Base-by-base conservation (phyloP, 2,329 filamentous ascomycete species). In the Diatrype stigma region DNA sequence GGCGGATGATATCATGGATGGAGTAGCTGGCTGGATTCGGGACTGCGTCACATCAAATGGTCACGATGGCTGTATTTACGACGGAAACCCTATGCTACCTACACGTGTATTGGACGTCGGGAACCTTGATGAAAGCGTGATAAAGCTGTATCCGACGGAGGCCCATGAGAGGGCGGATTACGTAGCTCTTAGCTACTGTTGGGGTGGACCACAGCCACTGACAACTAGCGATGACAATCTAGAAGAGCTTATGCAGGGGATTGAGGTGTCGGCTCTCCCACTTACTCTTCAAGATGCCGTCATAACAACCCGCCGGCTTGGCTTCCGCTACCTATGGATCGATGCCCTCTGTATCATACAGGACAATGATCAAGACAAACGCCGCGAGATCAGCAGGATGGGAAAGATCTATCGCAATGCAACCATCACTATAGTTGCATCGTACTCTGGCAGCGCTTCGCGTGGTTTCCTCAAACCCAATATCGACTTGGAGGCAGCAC, bases 331-430 rank as follows among this genome's bases (percentile, higher is more conserved):
- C 42, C 32, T 53, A 11, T 53, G 51, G 48, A 40, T 53, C 6
- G 51, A 53, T 26, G 30, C 32, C 12, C 21, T 51, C n/a, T 53
- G 51, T 42, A 51, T 53, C 14, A 42, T 53, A 16, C 51, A 53
- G 35, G 48, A 53, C 34, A 32, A 53, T 21, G 3, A 26, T 12
- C 22, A 16, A 16, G 28, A 48, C 46, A 48, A 48, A 30, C 14
- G n/a, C 32, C 45, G 16, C n/a, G 28, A 48, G 28, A 48, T 48
- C 23, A 16, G 32, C 16, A 14, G 21, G 32, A 48, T 48, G 46
- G 32, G 34, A 37, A 37, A 48, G 11, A 48, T 48, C 5, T 48
- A 48, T 28, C 23, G 37, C 30, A 42, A 48, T 42, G 46, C 46
- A n/a, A 28, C 30, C 3, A 17, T 42, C 22, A 42, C 37, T 19